These are phyloP conservation scores for Ogataea trehalophila DNA, from an alignment of 805 yeast species.

Conservation along the genomic window DNA sequence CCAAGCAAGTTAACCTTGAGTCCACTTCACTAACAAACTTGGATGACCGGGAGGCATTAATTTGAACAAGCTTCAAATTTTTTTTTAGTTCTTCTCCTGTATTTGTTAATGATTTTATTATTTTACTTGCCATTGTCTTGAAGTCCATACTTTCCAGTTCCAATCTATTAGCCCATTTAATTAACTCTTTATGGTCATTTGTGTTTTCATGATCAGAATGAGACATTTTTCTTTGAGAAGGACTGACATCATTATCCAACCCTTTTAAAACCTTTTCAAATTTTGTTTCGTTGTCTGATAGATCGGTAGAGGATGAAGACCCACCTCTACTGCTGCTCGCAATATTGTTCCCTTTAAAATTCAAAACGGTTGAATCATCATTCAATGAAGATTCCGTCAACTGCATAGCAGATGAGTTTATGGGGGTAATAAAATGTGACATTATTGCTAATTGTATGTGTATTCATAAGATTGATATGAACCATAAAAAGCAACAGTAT, in stretches of 20 bases:
- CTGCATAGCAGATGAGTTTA: conserved; percentile 1
- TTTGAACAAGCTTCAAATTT: conserved; percentile 5
- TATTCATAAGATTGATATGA: background rate
- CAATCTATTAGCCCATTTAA: conserved; percentile 45
- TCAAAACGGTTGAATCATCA: background rate
- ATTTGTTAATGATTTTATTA: conserved; percentile 11
- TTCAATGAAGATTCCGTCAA: background rate
- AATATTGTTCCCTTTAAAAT: too few relatives aligned
- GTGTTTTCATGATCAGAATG: conserved; percentile 5
- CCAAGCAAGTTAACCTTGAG: conserved; percentile 4
- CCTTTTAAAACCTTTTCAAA: background rate
- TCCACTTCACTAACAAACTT: conserved; percentile 8
- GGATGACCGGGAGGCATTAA: conserved; percentile 8
- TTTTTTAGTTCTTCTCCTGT: conserved; percentile 8
- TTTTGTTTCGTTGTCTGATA: conserved; percentile 5
- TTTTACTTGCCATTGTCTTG: conserved; percentile 26
- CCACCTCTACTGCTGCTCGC: background rate
- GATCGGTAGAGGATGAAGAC: conserved; percentile 9
- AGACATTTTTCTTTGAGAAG: background rate
- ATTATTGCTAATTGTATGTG: background rate
- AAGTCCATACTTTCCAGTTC: conserved; percentile 45
- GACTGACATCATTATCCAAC: background rate
- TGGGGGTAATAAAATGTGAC: background rate
- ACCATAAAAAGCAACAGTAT: too few relatives aligned
- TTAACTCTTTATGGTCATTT: conserved; percentile 27